phyloP scores from a whole-genome alignment of 2,329 filamentous ascomycete genomes.

The Colletotrichum echinochloae region DNA sequence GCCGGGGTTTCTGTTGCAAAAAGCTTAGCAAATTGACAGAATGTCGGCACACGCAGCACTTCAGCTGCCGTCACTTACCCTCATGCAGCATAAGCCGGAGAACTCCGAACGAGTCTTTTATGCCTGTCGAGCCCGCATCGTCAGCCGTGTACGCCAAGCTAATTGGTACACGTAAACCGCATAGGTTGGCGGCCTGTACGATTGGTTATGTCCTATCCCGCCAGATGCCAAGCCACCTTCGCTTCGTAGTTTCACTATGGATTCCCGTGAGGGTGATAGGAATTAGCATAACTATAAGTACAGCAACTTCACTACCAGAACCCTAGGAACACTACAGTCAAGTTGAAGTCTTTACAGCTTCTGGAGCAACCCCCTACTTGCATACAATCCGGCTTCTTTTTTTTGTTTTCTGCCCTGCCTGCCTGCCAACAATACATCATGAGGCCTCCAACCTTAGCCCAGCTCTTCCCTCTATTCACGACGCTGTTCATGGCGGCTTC shows the following conservation, averaged over 20 bases:
- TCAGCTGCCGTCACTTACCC: not conserved
- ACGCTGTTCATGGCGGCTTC: not conserved
- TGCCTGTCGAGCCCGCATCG: not conserved
- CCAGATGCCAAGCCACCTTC: not conserved
- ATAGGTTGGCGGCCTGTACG: not conserved
- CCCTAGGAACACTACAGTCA: too few relatives aligned
- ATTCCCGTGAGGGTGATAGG: not conserved
- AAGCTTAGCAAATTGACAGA: not conserved
- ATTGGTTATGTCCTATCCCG: not conserved
- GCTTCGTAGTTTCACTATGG: not conserved
- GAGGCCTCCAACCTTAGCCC: not conserved
- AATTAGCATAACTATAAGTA: not conserved
- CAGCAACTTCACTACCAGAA: not conserved
- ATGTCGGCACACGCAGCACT: not conserved
- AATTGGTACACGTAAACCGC: not conserved
- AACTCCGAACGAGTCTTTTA: not conserved
- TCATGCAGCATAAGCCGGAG: not conserved
- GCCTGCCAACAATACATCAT: not conserved
- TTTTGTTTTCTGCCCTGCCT: not conserved
- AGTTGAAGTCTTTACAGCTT: not conserved
- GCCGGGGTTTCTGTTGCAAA: not conserved
- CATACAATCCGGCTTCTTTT: fast-evolving
- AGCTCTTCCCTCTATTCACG: not conserved
- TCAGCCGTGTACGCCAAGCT: not conserved
- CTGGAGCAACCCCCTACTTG: not conserved